Conservation (phyloP, 2,329 filamentous ascomycete species). For the Sarocladium kiliense region DNA sequence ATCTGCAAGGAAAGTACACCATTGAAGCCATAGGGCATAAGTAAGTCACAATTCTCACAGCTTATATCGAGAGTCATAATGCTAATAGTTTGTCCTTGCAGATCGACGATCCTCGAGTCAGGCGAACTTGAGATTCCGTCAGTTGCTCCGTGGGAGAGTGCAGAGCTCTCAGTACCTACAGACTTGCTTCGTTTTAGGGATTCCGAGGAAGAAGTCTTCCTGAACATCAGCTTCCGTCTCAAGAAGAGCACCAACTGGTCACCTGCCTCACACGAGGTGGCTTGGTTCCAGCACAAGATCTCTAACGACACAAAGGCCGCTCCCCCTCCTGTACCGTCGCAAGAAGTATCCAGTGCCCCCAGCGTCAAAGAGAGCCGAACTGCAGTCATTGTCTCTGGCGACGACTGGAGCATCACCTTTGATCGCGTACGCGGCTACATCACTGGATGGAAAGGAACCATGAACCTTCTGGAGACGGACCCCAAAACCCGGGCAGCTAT, state of each 20-base stretch:
- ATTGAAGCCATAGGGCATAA: constrained; percentile 35
- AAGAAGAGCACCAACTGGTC: neutral
- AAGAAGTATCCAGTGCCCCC: constrained; percentile 37
- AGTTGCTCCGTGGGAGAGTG: constrained; percentile 36
- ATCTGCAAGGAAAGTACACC: constrained; percentile 37
- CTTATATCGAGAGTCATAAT: constrained; percentile 14
- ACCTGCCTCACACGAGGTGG: neutral
- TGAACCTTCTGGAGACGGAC: constrained; percentile 29
- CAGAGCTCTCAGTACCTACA: constrained; percentile 33
- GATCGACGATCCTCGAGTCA: constrained; percentile 31
- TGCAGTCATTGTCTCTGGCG: constrained; percentile 14
- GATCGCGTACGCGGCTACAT: constrained; percentile 39
- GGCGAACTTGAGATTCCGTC: constrained; percentile 21
- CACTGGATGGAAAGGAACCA: constrained; percentile 33
- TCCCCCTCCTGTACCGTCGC: neutral
- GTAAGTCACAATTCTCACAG: constrained; percentile 23
- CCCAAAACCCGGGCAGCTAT: constrained; percentile 31
- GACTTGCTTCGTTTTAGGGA: neutral
- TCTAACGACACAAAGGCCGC: neutral
- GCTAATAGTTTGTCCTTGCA: constrained; percentile 31
- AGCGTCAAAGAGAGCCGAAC: constrained; percentile 30
- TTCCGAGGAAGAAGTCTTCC: neutral
- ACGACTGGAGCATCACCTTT: constrained; percentile 34
- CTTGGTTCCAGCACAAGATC: constrained; percentile 6
- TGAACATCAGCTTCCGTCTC: constrained; percentile 1